phyloP scores from a whole-genome alignment of 805 yeast species.

The Wickerhamia fluorescens region DNA sequence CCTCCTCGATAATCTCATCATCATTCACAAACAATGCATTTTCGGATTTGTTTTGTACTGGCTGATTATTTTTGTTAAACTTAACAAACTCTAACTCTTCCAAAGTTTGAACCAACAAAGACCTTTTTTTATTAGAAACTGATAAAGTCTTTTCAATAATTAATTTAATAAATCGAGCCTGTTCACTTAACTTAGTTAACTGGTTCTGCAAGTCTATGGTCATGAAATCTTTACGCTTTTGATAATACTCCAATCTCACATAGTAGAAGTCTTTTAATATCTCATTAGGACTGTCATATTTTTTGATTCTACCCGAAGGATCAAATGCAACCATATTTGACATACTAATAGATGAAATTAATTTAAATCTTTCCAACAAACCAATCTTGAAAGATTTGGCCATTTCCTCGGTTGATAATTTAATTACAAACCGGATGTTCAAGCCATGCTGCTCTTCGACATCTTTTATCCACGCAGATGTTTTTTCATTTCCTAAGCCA shows the following conservation, averaged over 20 bases:
- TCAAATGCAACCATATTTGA: slow-evolving; percentile 96
- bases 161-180: slow-evolving; percentile 86
- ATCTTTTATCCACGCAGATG: slow-evolving; percentile 82
- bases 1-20: slow-evolving; percentile 30
- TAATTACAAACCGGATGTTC: slow-evolving; percentile 72
- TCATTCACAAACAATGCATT: slow-evolving; percentile 16
- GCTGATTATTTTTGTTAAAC: slow-evolving; percentile 63
- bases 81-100: slow-evolving; percentile 63
- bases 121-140: slow-evolving; percentile 70
- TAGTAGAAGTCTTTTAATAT: slow-evolving; percentile 79
- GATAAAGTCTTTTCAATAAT: slow-evolving; percentile 69
- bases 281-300: slow-evolving; percentile 67
- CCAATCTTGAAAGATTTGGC: slow-evolving; percentile 67
- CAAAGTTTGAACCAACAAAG: slow-evolving; percentile 56
- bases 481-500: slow-evolving; percentile 74
- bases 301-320: slow-evolving; percentile 77
- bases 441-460: slow-evolving; percentile 90
- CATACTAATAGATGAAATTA: slow-evolving; percentile 59
- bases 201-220: slow-evolving; percentile 64
- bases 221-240: slow-evolving; percentile 79
- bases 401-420: slow-evolving; percentile 77
- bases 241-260: slow-evolving; percentile 84
- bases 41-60: slow-evolving; percentile 39
- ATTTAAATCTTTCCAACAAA: slow-evolving; percentile 74
- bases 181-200: slow-evolving; percentile 66